phyloP scores from a whole-genome alignment of 2,329 filamentous ascomycete genomes.

The Anthostomella pinea region DNA sequence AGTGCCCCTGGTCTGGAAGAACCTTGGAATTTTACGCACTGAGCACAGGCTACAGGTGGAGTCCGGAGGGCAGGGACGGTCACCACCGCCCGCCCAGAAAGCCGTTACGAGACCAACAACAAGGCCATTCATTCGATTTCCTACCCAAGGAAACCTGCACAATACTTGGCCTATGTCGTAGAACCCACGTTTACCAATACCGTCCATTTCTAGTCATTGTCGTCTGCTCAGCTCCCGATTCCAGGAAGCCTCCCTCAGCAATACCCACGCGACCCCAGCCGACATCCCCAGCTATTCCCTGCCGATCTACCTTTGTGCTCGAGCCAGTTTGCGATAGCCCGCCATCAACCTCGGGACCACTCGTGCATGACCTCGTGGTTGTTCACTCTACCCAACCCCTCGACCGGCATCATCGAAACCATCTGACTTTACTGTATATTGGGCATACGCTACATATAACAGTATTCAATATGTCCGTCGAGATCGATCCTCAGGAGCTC shows the following conservation, averaged over 20 bases:
- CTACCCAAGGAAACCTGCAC: slow-evolving; percentile 1
- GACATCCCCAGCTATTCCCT: background rate
- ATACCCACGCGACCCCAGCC: too few species aligned
- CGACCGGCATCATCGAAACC: slow-evolving; percentile 1
- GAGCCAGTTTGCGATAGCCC: slow-evolving; percentile 11
- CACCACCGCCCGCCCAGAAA: too few species aligned
- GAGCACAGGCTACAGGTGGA: too few species aligned
- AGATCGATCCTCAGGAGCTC: slow-evolving; percentile 87
- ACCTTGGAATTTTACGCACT: too few species aligned
- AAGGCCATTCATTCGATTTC: too few species aligned
- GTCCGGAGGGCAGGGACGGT: too few species aligned
- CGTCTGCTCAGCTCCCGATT: too few species aligned
- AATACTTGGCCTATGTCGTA: background rate
- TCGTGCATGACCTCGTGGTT: background rate
- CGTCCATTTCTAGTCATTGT: too few species aligned
- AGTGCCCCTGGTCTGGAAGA: too few species aligned
- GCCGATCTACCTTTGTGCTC: background rate
- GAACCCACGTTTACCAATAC: background rate
- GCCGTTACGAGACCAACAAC: too few species aligned
- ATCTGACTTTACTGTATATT: slow-evolving; percentile 2
- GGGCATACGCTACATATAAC: slow-evolving; percentile 9
- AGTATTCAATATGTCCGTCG: slow-evolving; percentile 76
- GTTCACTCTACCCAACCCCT: background rate
- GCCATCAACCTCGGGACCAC: slow-evolving; percentile 3
- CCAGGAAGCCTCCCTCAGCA: too few species aligned